Conservation (phyloP, 345 rosid genomes). For the Citrus trifoliata region DNA sequence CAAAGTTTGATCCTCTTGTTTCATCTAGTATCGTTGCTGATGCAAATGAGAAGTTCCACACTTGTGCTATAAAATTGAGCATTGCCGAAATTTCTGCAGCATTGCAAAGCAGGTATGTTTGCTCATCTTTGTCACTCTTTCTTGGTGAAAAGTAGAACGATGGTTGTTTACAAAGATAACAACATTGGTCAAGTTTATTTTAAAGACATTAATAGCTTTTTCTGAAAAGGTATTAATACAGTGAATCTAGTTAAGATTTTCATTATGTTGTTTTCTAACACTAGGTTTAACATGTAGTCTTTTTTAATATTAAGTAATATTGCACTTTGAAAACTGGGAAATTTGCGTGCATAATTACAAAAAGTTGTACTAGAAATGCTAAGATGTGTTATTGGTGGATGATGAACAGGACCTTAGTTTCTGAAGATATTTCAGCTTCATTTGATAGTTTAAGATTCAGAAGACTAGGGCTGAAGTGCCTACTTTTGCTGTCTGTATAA, state of each 20-base stretch:
- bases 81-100: constrained; percentile 48
- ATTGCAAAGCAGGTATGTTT: constrained; percentile 45
- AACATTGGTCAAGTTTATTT: not conserved
- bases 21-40: constrained; percentile 36
- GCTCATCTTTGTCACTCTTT: constrained; percentile 9
- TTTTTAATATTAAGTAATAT: not conserved
- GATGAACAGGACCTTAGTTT: not conserved
- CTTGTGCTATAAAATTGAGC: constrained; percentile 51
- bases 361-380: not conserved
- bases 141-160: not conserved
- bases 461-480: not conserved
- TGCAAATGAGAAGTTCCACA: constrained; percentile 45
- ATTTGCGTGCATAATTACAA: not conserved
- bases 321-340: not conserved
- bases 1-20: constrained; percentile 63
- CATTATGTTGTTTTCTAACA: not conserved
- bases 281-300: not conserved
- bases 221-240: not conserved
- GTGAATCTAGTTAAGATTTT: not conserved
- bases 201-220: not conserved
- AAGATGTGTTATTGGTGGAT: not conserved
- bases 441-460: not conserved
- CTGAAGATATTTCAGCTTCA: not conserved
- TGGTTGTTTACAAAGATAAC: not conserved
- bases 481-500: not conserved